Evolutionary conservation across 2,329 filamentous ascomycete genomes (phyloP), one percentile per base, ranked within the genome.

Genomic region (Leptographium lundbergii): DNA sequence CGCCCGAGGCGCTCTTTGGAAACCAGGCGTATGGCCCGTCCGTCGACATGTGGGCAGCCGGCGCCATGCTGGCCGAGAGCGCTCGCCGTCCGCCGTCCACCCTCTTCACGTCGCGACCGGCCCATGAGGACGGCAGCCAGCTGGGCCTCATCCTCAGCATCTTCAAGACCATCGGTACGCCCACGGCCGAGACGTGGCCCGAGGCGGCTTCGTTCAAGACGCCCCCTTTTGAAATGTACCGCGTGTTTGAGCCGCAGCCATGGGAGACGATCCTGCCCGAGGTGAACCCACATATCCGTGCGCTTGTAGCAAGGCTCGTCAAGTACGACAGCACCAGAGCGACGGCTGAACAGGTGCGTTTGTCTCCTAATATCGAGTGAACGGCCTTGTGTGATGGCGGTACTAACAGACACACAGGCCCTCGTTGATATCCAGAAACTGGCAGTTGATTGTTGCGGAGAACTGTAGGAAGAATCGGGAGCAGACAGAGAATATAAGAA

Each of bases 181-280:
- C 94, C 0, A 87, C 87, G 52, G 72, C 78, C n/a, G 76, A 85
- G 57, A 83, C 77, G 0, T 99, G 94, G 94, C 94, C 94, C 2
- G 89, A 91, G 71, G 87, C 89, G 6, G 72, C 72, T 13, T 67
- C 68, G 1, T 87, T 95, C 66, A 76, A 72, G 61, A 82, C 84
- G 1, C 87, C 88, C 0, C 94, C 96, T 22, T 99, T 95, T 79
- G 88, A 91, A 17, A 95, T 91, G 70, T 99, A 96, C 73, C 81
- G 84, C 48, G 76, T 84, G 17, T 96, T 95, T 68, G 80, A 84
- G 4, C 71, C 76, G 0, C 80, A 80, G 63, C 63, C 75, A 0
- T 96, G 91, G 91, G 76, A 82, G 1, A 79, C 81, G 1, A 75
- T 96, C 22, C 72, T 97, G 50, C 82, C 82, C 0, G 77, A 75